Percentiles rank a stretch among this genome's conserved stretches.
These are phyloP conservation scores for Oryza coarctata DNA, from an alignment of 176 grass and related monocot species.

Conservation along the genomic window DNA sequence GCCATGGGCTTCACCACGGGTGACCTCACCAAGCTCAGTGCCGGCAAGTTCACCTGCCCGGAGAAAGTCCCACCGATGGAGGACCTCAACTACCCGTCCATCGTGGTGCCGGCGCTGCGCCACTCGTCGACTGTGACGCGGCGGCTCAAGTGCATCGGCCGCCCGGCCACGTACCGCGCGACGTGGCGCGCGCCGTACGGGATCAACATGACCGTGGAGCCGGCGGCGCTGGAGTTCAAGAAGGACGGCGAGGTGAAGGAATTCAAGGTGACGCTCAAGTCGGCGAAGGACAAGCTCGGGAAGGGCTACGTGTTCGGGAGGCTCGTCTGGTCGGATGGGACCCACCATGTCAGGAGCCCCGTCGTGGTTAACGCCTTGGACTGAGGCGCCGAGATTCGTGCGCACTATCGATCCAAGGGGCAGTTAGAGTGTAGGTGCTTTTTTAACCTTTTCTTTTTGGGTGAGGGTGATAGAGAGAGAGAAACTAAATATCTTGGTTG, in stretches of 20 bases:
- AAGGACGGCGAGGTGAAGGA: conserved; percentile 54
- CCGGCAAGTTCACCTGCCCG: conserved; percentile 50
- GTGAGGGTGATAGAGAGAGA: background rate
- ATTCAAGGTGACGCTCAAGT: conserved; percentile 50
- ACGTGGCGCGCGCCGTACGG: conserved; percentile 39
- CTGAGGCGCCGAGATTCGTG: conserved; percentile 25
- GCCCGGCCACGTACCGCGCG: conserved; percentile 42
- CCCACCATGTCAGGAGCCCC: conserved; percentile 65
- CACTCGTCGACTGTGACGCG: conserved; percentile 40
- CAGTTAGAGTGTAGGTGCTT: background rate
- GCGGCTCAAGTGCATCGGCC: conserved; percentile 66
- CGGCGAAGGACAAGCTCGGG: conserved; percentile 35
- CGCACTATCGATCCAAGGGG: background rate
- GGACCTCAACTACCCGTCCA: conserved; percentile 91
- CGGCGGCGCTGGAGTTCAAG: conserved; percentile 42
- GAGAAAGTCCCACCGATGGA: conserved; percentile 25
- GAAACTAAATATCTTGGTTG: background rate
- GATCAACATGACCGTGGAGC: conserved; percentile 46
- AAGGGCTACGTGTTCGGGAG: conserved; percentile 62
- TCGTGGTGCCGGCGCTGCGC: conserved; percentile 38
- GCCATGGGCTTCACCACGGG: conserved; percentile 38
- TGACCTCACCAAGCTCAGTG: conserved; percentile 18
- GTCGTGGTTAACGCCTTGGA: conserved; percentile 56
- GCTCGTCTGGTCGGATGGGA: conserved; percentile 73
- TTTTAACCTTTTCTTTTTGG: background rate